These are phyloP conservation scores for Xenosphaeropsis pyriputrescens DNA, from an alignment of 2,329 filamentous ascomycete species.

Conservation along the genomic window DNA sequence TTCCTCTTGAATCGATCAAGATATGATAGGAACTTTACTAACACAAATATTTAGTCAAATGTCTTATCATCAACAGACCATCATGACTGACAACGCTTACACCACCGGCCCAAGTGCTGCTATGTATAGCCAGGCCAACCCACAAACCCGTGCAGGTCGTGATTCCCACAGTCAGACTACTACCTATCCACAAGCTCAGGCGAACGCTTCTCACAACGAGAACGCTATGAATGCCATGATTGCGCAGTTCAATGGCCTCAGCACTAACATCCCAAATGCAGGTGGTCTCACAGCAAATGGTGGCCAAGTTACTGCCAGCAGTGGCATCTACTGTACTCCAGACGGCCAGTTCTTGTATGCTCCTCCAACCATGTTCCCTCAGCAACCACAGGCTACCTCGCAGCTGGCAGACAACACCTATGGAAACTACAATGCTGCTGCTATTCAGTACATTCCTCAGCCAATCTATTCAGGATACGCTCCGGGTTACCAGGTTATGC, in stretches of 20 bases:
- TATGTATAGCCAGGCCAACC: conserved; percentile 15
- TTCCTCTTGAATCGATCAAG: not conserved
- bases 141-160: conserved; percentile 12
- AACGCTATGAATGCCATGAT: conserved; percentile 8
- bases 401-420: conserved; percentile 15
- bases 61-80: conserved; percentile 19
- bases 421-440: conserved; percentile 12
- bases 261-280: conserved; percentile 18
- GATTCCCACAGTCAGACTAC: conserved; percentile 13
- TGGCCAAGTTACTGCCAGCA: conserved; percentile 15
- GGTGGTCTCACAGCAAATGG: conserved; percentile 11
- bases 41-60: conserved; percentile 14
- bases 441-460: conserved; percentile 16
- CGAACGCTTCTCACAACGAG: conserved; percentile 8
- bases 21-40: conserved; percentile 3
- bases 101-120: conserved; percentile 11
- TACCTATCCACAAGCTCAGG: conserved; percentile 8
- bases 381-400: conserved; percentile 12
- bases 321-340: conserved; percentile 16
- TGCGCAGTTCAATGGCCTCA: conserved; percentile 15
- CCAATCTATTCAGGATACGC: conserved; percentile 17
- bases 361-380: conserved; percentile 14
- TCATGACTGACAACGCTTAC: conserved; percentile 9
- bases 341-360: conserved; percentile 19
- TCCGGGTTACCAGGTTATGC: conserved; percentile 15